Percentiles rank a stretch among this genome's conserved stretches.
These are phyloP conservation scores for Eleusine indica DNA, from an alignment of 176 grass and related monocot genomes.

Conservation along the genomic window DNA sequence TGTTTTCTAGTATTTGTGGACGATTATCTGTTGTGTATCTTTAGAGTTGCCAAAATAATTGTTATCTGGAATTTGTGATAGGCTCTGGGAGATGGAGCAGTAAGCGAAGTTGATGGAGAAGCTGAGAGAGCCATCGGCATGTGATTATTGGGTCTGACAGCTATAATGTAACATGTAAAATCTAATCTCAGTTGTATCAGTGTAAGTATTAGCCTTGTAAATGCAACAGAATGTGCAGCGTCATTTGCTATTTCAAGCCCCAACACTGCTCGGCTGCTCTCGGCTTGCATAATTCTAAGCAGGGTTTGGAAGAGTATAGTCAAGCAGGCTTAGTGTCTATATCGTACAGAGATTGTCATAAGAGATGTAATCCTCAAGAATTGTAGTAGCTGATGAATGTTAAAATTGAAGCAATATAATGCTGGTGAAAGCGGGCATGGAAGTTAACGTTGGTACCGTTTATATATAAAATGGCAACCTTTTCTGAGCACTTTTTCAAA, in stretches of 20 bases:
- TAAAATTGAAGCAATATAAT: background rate
- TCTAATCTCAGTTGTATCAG: slow-evolving; percentile 51
- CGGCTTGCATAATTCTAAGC: slow-evolving; percentile 28
- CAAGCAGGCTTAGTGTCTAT: slow-evolving; percentile 26
- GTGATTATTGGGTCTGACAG: slow-evolving; percentile 61
- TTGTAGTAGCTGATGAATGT: slow-evolving; percentile 23
- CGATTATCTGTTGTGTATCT: background rate
- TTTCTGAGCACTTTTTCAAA: background rate
- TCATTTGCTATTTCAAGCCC: slow-evolving; percentile 40
- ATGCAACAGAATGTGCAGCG: slow-evolving; percentile 38
- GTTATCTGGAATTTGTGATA: slow-evolving; percentile 36
- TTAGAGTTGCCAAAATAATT: slow-evolving; percentile 18
- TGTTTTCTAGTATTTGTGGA: background rate
- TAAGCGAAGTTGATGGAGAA: slow-evolving; percentile 77
- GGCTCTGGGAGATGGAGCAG: slow-evolving; percentile 48
- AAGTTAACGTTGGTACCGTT: background rate
- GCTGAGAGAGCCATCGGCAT: slow-evolving; percentile 75
- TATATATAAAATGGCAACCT: background rate
- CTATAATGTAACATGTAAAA: slow-evolving; percentile 63
- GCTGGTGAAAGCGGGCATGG: background rate
- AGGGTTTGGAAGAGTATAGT: slow-evolving; percentile 33
- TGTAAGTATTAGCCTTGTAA: slow-evolving; percentile 70
- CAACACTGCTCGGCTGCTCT: background rate
- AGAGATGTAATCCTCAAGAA: slow-evolving; percentile 18
- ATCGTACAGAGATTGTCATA: background rate